phyloP scores from a whole-genome alignment of 2,329 filamentous ascomycete genomes.

The Eutypa lata region DNA sequence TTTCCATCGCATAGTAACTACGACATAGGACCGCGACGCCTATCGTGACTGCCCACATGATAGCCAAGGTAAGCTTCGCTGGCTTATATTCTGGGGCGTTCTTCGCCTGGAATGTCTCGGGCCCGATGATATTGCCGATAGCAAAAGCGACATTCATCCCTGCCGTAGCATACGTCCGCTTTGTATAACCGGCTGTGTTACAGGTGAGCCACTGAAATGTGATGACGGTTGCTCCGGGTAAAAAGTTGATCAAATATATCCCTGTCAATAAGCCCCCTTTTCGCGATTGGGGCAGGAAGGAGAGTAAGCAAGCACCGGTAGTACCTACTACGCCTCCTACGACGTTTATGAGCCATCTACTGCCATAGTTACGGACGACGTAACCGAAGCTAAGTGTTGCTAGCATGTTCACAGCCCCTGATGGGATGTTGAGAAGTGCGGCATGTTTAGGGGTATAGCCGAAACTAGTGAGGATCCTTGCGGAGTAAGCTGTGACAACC shows the following conservation, averaged over 20 bases:
- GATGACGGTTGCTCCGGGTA: constrained; percentile 33
- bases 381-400: constrained; percentile 6
- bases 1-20: not conserved
- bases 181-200: constrained; percentile 32
- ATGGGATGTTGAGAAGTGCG: constrained; percentile 15
- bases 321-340: constrained; percentile 29
- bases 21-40: not conserved
- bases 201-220: constrained; percentile 33
- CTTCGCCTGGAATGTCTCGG: constrained; percentile 51
- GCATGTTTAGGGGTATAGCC: constrained; percentile 11
- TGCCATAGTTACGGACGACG: constrained; percentile 6
- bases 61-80: constrained; percentile 43
- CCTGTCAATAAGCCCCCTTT: constrained; percentile 34
- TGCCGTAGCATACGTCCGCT: constrained; percentile 34
- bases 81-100: constrained; percentile 51
- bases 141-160: constrained; percentile 36
- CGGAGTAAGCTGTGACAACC: constrained; percentile 21
- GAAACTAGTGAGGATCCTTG: constrained; percentile 11
- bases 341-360: constrained; percentile 17
- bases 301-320: constrained; percentile 35
- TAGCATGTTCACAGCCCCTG: constrained; percentile 21
- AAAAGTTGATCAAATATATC: constrained; percentile 36
- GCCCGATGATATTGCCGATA: constrained; percentile 54
- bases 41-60: not conserved
- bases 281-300: constrained; percentile 26